These are phyloP conservation scores for Apiospora kogelbergensis DNA, from an alignment of 2,329 filamentous ascomycete species.

Conservation along the genomic window DNA sequence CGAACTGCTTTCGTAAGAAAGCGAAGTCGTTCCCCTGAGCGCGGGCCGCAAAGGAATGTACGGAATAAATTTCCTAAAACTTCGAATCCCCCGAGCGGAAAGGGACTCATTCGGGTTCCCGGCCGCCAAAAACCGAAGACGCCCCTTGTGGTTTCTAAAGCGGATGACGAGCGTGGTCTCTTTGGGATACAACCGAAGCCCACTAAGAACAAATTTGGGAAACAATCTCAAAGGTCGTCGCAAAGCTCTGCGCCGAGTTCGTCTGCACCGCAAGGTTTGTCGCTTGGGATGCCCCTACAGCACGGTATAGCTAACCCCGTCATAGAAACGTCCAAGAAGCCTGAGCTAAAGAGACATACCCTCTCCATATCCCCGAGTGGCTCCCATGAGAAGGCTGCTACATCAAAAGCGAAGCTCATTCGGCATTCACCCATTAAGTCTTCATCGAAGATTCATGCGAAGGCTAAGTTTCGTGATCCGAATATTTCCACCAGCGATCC, in stretches of 20 bases:
- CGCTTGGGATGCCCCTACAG: slow-evolving; percentile 11
- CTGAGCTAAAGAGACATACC: neutral
- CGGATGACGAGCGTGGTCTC: neutral
- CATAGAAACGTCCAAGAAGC: neutral
- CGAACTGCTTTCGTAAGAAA: neutral
- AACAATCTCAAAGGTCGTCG: slow-evolving; percentile 16
- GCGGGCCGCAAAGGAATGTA: neutral
- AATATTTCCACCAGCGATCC: neutral
- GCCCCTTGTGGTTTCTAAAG: neutral
- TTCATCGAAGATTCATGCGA: neutral
- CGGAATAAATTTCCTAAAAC: slow-evolving; percentile 15
- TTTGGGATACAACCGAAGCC: neutral
- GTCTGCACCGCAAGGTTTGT: slow-evolving; percentile 15
- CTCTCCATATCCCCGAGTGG: neutral
- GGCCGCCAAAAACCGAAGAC: neutral
- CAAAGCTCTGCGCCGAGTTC: slow-evolving; percentile 18
- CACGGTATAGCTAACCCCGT: neutral
- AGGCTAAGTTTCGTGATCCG: neutral
- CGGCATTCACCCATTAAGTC: neutral
- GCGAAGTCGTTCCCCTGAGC: neutral
- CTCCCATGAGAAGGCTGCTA: neutral
- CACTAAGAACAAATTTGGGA: slow-evolving; percentile 8
- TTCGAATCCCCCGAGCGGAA: neutral
- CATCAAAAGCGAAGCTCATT: neutral
- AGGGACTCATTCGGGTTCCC: neutral